phyloP scores from a whole-genome alignment of 352 stramenopile species.

The Pythium folliculosum region DNA sequence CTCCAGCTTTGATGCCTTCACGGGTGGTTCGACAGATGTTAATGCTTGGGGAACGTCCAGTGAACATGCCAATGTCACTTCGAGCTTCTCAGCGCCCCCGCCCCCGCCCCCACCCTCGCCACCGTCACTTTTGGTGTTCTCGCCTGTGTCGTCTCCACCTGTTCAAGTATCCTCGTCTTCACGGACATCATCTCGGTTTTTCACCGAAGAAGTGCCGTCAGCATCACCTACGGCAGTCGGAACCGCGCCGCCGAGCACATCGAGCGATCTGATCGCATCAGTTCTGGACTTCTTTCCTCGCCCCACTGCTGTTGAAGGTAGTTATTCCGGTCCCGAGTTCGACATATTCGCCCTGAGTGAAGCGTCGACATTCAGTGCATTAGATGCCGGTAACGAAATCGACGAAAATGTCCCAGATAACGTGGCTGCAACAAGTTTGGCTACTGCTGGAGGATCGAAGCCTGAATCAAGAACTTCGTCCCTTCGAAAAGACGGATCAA shows the following conservation, averaged over 20 bases:
- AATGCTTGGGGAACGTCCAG: not conserved
- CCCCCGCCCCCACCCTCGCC: conserved; percentile 5
- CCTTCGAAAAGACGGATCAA: conserved; percentile 2
- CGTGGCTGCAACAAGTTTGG: not conserved
- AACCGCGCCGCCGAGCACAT: not conserved
- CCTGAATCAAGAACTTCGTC: conserved; percentile 9
- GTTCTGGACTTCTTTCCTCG: conserved; percentile 27
- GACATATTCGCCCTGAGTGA: conserved; percentile 33
- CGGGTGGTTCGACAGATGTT: not conserved
- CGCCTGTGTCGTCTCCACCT: conserved; percentile 16
- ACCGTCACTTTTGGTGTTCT: conserved; percentile 29
- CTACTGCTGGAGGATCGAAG: not conserved
- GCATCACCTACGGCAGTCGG: not conserved
- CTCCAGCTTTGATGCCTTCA: conserved; percentile 20
- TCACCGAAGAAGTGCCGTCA: not conserved
- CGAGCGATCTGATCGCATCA: conserved; percentile 21
- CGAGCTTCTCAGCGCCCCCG: not conserved
- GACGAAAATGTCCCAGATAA: conserved; percentile 27
- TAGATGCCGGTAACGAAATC: conserved; percentile 35
- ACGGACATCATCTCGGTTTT: conserved; percentile 24
- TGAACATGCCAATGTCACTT: not conserved
- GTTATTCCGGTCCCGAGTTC: conserved; percentile 17
- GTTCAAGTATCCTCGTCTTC: conserved; percentile 6
- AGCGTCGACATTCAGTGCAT: conserved; percentile 29
- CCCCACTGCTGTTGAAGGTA: not conserved